Percentiles rank a stretch among this genome's conserved stretches.
Conservation (phyloP, 1,139 yeast genomes). For the Wickerhamiella infanticola region DNA sequence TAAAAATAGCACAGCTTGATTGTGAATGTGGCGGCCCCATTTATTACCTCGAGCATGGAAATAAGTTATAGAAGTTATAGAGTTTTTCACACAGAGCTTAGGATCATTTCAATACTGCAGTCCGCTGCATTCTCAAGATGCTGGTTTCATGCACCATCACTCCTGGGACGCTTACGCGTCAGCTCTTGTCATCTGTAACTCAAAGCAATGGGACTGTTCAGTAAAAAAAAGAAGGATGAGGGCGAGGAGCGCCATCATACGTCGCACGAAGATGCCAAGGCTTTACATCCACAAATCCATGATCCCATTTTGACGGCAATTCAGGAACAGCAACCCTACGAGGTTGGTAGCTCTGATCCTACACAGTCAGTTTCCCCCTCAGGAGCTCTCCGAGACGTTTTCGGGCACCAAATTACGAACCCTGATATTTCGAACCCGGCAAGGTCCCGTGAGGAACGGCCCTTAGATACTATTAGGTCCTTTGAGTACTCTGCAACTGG, state of each 20-base stretch:
- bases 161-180: neutral
- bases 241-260: constrained; percentile 30
- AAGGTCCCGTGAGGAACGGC: constrained; percentile 82
- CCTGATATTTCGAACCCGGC: constrained; percentile 90
- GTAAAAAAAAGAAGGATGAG: constrained; percentile 10
- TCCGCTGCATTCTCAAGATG: no score
- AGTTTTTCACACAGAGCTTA: no score
- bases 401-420: constrained; percentile 57
- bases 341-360: constrained; percentile 36
- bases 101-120: no score
- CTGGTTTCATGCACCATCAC: no score
- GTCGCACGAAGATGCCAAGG: constrained; percentile 3
- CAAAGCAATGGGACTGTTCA: constrained; percentile 11
- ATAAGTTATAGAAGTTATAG: no score
- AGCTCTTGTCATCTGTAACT: neutral
- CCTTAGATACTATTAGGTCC: constrained; percentile 81
- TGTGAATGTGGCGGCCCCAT: no score
- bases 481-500: constrained; percentile 92
- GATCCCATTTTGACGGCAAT: constrained; percentile 87
- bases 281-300: constrained; percentile 64
- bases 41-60: no score
- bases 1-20: no score
- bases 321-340: constrained; percentile 91
- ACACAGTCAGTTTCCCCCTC: constrained; percentile 29
- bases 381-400: constrained; percentile 50